Conservation (phyloP, 345 rosid species). For the Citrus hindsii region DNA sequence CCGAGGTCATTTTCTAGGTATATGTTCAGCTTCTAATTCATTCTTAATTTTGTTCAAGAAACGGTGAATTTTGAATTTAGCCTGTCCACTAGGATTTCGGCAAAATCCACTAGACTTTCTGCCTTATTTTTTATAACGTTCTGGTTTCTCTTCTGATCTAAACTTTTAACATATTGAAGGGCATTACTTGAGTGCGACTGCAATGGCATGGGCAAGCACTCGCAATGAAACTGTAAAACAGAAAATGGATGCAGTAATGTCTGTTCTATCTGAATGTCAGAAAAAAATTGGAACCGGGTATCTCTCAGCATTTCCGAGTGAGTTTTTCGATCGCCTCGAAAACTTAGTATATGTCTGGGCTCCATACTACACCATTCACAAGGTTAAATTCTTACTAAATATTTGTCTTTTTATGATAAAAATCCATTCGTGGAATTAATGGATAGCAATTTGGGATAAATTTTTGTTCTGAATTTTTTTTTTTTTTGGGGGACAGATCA, state of each 20-base stretch:
- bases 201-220: conserved; percentile 57
- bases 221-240: conserved; percentile 28
- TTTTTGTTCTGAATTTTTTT: background rate
- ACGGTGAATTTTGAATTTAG: no score
- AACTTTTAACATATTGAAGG: conserved; percentile 30
- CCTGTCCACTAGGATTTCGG: no score
- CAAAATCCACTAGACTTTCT: no score
- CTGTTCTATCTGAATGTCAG: conserved; percentile 45
- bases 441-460: background rate
- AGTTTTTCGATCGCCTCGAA: conserved; percentile 47
- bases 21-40: no score
- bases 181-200: conserved; percentile 55
- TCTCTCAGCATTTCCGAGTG: conserved; percentile 53
- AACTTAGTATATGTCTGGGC: conserved; percentile 52
- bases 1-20: conserved; percentile 56
- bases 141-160: no score
- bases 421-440: no score
- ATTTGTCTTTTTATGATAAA: background rate
- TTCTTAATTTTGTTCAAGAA: no score
- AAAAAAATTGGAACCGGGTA: conserved; percentile 46
- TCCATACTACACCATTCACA: conserved; percentile 61
- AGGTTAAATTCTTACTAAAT: conserved; percentile 15
- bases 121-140: no score
- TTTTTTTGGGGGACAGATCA: conserved; percentile 16
- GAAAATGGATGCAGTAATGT: conserved; percentile 39